Conservation (phyloP, 1,284 basidiomycete species). For the Pyrrhoderma lamaoense region DNA sequence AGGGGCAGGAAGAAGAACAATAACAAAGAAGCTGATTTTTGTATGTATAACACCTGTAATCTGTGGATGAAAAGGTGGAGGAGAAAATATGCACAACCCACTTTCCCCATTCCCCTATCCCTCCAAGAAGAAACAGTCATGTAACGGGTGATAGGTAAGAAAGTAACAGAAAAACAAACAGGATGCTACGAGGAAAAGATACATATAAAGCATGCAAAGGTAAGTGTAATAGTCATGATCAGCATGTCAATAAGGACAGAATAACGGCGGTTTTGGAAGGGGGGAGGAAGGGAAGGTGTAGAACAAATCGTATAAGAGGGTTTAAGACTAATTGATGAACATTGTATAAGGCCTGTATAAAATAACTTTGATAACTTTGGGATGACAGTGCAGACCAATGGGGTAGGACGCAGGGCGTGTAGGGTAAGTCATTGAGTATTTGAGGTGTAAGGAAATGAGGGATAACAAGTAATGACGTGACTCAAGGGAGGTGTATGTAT, state of each 20-base stretch:
- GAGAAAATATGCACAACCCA: too few relatives aligned
- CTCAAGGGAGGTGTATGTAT: background rate
- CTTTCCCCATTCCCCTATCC: too few relatives aligned
- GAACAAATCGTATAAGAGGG: too few relatives aligned
- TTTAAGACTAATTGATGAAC: too few relatives aligned
- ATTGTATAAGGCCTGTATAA: too few relatives aligned
- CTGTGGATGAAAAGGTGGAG: too few relatives aligned
- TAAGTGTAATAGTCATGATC: background rate
- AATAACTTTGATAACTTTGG: background rate
- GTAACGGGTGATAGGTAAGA: too few relatives aligned
- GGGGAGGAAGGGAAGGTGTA: background rate
- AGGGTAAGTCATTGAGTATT: too few relatives aligned
- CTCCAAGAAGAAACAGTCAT: too few relatives aligned
- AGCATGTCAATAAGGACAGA: background rate
- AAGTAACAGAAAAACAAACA: background rate
- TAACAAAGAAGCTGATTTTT: too few relatives aligned
- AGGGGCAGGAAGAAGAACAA: too few relatives aligned
- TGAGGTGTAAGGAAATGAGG: background rate
- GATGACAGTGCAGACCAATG: background rate
- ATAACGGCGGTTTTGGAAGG: background rate
- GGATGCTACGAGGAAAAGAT: background rate
- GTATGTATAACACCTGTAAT: too few relatives aligned
- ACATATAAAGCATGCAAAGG: background rate
- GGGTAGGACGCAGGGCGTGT: background rate
- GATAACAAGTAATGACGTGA: background rate